Conservation (phyloP, 495 filamentous ascomycete species). For the Trichodelitschia bisporula region DNA sequence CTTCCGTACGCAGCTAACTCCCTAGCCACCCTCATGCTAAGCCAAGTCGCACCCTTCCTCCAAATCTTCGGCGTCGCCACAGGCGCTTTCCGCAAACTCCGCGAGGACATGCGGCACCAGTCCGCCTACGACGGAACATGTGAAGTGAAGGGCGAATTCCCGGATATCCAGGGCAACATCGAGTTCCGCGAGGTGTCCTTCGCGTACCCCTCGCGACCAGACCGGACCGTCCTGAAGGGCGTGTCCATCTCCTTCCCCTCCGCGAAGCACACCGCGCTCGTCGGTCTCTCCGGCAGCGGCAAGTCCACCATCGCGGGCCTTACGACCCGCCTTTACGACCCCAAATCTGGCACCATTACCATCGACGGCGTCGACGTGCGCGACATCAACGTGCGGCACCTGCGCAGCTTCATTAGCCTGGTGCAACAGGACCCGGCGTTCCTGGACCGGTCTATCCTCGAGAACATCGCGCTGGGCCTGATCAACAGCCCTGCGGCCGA, state of each 20-base stretch:
- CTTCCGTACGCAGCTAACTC: too few species aligned
- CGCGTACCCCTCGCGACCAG: slow-evolving; percentile 10
- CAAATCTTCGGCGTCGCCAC: too few species aligned
- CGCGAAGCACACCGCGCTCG: slow-evolving; percentile 8
- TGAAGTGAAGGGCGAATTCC: too few species aligned
- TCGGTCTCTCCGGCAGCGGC: slow-evolving; percentile 8
- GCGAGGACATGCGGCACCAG: too few species aligned
- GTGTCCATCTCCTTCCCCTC: slow-evolving; percentile 4
- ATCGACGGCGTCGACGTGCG: slow-evolving; percentile 2
- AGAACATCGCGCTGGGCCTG: slow-evolving; percentile 9
- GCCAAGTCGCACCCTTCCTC: slow-evolving; percentile 20
- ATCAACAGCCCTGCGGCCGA: too few species aligned
- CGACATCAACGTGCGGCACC: slow-evolving; percentile 1
- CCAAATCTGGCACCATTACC: slow-evolving; percentile 2
- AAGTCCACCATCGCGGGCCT: slow-evolving; percentile 6
- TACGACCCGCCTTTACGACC: slow-evolving; percentile 6
- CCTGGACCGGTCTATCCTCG: slow-evolving; percentile 7
- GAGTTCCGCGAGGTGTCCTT: slow-evolving; percentile 9
- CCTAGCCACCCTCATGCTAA: slow-evolving; percentile 17
- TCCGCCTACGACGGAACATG: too few species aligned
- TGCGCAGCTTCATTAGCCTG: slow-evolving; percentile 3
- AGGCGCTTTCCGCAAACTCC: too few species aligned
- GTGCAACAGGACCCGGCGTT: slow-evolving; percentile 6
- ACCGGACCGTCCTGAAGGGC: slow-evolving; percentile 4
- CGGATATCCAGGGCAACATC: too few species aligned